These are phyloP conservation scores for Ganoderma multipileum DNA, from an alignment of 1,284 basidiomycete species.

Conservation along the genomic window DNA sequence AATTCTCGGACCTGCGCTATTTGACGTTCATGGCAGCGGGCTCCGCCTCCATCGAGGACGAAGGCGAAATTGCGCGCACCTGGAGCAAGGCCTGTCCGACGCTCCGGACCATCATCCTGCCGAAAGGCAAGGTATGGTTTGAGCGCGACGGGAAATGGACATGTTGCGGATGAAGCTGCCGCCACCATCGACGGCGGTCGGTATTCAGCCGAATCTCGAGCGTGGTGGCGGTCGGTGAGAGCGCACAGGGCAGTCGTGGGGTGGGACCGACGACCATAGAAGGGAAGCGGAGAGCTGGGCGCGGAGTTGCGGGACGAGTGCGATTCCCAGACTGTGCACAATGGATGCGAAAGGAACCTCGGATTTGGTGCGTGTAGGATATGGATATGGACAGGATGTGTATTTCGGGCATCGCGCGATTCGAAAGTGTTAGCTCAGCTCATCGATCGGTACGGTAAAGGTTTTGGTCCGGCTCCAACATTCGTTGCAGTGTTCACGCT, in stretches of 20 bases:
- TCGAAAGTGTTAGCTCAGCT: constrained; percentile 2
- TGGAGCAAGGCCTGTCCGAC: constrained; percentile 51
- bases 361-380: constrained; percentile 2
- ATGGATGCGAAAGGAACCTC: background rate
- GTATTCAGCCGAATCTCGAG: background rate
- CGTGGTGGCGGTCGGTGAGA: background rate
- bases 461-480: constrained; percentile 13
- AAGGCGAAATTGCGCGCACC: constrained; percentile 41
- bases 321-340: constrained; percentile 1
- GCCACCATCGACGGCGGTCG: background rate
- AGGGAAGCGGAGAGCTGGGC: background rate
- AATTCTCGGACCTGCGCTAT: constrained; percentile 45
- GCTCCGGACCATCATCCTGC: constrained; percentile 51
- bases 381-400: constrained; percentile 8
- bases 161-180: constrained; percentile 30
- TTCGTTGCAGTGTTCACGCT: constrained; percentile 17
- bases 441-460: constrained; percentile 5
- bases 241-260: background rate
- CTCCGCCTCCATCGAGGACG: constrained; percentile 36
- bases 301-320: background rate
- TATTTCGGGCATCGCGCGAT: background rate
- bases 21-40: constrained; percentile 50
- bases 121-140: constrained; percentile 51
- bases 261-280: background rate
- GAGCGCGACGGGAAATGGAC: constrained; percentile 37